phyloP scores from a whole-genome alignment of 257 asterid genomes.

The Marsdenia floribunda region DNA sequence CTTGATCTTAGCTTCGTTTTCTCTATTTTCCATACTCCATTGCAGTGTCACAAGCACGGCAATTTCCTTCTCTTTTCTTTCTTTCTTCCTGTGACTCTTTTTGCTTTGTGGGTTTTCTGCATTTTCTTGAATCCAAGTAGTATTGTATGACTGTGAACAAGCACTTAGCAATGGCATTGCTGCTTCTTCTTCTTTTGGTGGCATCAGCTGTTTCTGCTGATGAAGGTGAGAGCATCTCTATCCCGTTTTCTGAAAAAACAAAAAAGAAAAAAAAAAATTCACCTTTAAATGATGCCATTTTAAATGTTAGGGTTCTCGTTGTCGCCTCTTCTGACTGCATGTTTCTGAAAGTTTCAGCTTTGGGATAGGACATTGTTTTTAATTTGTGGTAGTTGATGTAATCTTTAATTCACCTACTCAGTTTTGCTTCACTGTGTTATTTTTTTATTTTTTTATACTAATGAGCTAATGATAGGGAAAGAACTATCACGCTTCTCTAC shows the following conservation, averaged over 20 bases:
- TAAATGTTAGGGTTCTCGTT: not conserved
- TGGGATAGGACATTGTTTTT: not conserved
- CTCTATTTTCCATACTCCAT: not conserved
- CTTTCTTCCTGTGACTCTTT: not conserved
- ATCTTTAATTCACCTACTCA: not conserved
- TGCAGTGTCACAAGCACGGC: not conserved
- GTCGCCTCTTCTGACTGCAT: not conserved
- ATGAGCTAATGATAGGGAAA: not conserved
- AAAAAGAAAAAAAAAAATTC: not conserved
- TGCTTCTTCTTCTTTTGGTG: constrained; percentile 44
- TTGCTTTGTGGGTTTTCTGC: constrained; percentile 1
- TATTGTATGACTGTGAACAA: constrained; percentile 2
- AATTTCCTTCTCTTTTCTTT: constrained; percentile 1
- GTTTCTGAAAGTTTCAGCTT: not conserved
- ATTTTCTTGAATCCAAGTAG: not conserved
- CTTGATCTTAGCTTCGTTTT: constrained; percentile 10
- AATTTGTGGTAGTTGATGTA: not conserved
- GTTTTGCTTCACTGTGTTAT: not conserved
- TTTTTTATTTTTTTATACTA: not conserved
- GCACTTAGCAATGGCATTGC: constrained; percentile 27
- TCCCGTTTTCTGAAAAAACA: too few species aligned
- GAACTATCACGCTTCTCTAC: not conserved
- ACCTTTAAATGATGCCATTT: not conserved
- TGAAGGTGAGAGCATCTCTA: constrained; percentile 44
- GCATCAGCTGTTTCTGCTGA: constrained; percentile 64